phyloP scores from a whole-genome alignment of 2,329 filamentous ascomycete species.

The Neofusicoccum ribis region DNA sequence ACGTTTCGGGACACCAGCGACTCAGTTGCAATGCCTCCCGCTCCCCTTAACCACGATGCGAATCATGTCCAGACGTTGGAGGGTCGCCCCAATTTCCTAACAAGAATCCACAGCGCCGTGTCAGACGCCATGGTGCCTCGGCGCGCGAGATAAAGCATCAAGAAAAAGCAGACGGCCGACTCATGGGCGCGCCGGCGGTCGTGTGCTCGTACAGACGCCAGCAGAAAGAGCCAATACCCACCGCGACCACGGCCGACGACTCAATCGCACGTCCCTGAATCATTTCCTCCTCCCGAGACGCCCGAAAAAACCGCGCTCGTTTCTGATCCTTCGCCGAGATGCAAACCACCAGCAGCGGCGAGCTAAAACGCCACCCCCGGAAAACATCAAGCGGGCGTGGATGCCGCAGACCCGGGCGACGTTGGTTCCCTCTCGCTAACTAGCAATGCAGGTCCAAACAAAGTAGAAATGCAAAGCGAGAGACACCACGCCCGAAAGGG shows the following conservation, averaged over 20 bases:
- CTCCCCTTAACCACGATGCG: slow-evolving; percentile 14
- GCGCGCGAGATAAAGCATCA: background rate
- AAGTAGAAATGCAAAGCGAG: slow-evolving; percentile 1
- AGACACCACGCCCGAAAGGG: background rate
- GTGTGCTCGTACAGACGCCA: background rate
- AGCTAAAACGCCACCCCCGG: background rate
- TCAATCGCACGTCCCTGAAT: slow-evolving; percentile 3
- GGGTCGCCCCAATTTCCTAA: background rate
- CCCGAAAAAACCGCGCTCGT: background rate
- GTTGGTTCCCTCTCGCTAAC: background rate
- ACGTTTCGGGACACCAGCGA: background rate
- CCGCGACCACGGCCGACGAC: background rate
- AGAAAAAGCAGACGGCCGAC: background rate
- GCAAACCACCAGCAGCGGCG: background rate
- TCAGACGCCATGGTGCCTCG: background rate
- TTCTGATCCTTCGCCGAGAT: slow-evolving; percentile 12
- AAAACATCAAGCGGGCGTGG: background rate
- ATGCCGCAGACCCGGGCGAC: background rate
- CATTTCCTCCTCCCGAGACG: background rate
- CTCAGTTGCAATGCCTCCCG: slow-evolving; percentile 9
- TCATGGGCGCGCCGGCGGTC: background rate
- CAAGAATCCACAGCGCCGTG: background rate
- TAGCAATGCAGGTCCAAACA: slow-evolving; percentile 1
- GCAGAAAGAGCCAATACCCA: no score
- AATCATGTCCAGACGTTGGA: slow-evolving; percentile 15